These are phyloP conservation scores for Penicillium thymicola DNA, from an alignment of 2,329 filamentous ascomycete genomes.

Conservation along the genomic window DNA sequence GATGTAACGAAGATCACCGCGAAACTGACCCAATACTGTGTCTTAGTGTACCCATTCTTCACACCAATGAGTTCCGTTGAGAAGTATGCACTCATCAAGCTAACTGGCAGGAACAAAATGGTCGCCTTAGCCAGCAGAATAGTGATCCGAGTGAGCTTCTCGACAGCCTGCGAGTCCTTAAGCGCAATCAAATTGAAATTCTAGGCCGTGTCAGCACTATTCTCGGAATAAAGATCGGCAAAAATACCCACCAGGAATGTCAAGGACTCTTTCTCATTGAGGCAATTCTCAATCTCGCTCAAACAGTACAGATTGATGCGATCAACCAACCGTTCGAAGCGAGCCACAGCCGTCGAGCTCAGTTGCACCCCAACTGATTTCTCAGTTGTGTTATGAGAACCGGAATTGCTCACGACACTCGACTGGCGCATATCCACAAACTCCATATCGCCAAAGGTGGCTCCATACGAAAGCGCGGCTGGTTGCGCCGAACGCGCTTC, in stretches of 20 bases:
- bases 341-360: conserved; percentile 51
- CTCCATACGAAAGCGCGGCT: conserved; percentile 17
- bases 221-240: background rate
- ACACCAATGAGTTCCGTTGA: conserved; percentile 61
- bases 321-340: conserved; percentile 60
- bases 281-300: conserved; percentile 61
- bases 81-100: conserved; percentile 72
- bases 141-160: conserved; percentile 67
- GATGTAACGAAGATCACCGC: conserved; percentile 60
- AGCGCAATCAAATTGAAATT: conserved; percentile 76
- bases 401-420: conserved; percentile 24
- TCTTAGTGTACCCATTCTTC: conserved; percentile 55
- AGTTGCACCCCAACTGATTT: conserved; percentile 41
- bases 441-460: conserved; percentile 28
- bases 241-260: conserved; percentile 58
- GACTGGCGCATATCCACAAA: conserved; percentile 41
- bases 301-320: conserved; percentile 61
- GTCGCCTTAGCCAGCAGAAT: conserved; percentile 71
- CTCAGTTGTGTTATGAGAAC: conserved; percentile 16
- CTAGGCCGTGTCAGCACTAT: conserved; percentile 38
- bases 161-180: conserved; percentile 69
- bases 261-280: conserved; percentile 67
- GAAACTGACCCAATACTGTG: conserved; percentile 67
- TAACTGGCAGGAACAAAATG: conserved; percentile 72
- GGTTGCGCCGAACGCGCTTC: conserved; percentile 29